phyloP scores from a whole-genome alignment of 148 eudicot species.

The Vaccinium corymbosum region DNA sequence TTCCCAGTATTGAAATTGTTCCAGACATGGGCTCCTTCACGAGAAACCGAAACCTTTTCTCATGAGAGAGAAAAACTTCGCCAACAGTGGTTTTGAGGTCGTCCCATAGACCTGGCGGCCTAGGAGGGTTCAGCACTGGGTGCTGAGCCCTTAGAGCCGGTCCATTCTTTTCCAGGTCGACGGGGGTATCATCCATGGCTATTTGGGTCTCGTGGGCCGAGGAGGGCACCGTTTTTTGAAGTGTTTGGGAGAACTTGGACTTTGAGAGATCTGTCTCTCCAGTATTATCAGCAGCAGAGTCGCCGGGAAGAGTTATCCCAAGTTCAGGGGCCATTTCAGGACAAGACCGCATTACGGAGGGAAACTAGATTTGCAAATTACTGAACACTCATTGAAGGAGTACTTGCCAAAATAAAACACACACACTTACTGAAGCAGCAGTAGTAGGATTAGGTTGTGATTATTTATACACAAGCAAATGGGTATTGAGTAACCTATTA shows the following conservation, averaged over 20 bases:
- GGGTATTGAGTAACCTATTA: not conserved
- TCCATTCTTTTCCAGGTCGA: constrained; percentile 7
- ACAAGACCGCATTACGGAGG: not conserved
- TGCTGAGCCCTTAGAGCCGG: constrained; percentile 14
- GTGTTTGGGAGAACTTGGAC: constrained; percentile 41
- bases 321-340: not conserved
- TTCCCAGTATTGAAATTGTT: constrained; percentile 13
- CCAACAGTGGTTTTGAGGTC: constrained; percentile 5
- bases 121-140: constrained; percentile 33
- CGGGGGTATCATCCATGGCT: not conserved
- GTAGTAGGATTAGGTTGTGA: not conserved
- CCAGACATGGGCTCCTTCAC: constrained; percentile 18
- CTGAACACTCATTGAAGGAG: not conserved
- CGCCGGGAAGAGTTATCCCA: not conserved
- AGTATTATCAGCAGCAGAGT: not conserved
- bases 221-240: constrained; percentile 26
- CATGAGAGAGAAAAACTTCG: not conserved
- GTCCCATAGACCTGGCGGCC: constrained; percentile 28
- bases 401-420: too few species aligned
- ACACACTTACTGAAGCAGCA: not conserved
- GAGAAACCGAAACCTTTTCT: constrained; percentile 9
- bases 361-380: not conserved
- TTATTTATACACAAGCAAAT: not conserved
- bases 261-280: constrained; percentile 18
- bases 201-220: not conserved